Conservation (phyloP, 192 early-diverging fungal species). For the Rhizophagus sp. region DNA sequence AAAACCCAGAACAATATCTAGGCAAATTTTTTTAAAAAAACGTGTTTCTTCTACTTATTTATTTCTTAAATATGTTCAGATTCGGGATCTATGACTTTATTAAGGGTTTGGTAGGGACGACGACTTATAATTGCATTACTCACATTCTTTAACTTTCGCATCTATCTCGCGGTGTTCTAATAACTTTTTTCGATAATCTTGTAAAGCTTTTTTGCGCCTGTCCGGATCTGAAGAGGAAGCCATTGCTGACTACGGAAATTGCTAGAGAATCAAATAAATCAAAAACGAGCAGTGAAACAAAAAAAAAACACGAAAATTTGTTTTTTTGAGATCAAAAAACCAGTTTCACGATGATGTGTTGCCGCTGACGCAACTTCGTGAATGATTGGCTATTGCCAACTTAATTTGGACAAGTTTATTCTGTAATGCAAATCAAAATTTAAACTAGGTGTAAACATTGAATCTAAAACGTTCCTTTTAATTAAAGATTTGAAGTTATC, state of each 20-base stretch:
- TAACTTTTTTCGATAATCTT: conserved; percentile 83
- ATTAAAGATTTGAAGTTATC: neutral
- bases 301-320: neutral
- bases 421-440: neutral
- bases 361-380: neutral
- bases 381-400: neutral
- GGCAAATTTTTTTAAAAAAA: too few relatives aligned
- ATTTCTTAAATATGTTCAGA: neutral
- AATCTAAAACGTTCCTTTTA: neutral
- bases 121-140: conserved; percentile 4
- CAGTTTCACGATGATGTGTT: neutral
- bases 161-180: conserved; percentile 95
- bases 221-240: conserved; percentile 51
- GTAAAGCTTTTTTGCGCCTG: conserved; percentile 77
- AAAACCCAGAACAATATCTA: too few relatives aligned
- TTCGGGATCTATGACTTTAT: neutral
- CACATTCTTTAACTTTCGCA: conserved; percentile 93
- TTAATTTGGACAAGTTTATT: neutral
- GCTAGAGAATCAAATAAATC: neutral
- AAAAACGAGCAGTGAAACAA: neutral
- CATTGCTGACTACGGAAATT: conserved; percentile 9
- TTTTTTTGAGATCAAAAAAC: too few relatives aligned
- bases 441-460: neutral
- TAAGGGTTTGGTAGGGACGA: too few relatives aligned
- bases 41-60: too few relatives aligned